Conservation (phyloP, 257 asterid genomes). For the Rhazya stricta region DNA sequence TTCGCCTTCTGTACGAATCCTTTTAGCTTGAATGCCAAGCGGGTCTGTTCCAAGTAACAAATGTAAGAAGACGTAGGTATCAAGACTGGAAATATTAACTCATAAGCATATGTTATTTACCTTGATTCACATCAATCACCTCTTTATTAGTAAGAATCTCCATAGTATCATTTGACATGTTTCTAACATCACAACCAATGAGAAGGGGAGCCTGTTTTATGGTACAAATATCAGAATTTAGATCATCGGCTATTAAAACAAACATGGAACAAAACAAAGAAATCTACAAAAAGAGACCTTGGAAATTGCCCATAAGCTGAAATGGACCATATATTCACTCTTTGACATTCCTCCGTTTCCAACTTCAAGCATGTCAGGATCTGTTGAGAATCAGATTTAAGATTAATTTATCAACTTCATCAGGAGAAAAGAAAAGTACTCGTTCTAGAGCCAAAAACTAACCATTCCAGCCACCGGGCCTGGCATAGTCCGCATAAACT, state of each 20-base stretch:
- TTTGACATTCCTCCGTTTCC: constrained; percentile 96
- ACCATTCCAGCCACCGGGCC: constrained; percentile 99
- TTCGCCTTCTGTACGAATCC: constrained; percentile 76
- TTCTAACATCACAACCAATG: constrained; percentile 84
- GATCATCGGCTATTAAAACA: too few relatives aligned
- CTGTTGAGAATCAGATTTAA: constrained; percentile 25
- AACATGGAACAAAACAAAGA: too few relatives aligned
- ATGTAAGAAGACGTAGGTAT: neutral
- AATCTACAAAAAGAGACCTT: too few relatives aligned
- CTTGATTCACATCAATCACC: constrained; percentile 76
- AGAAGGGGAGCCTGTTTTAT: constrained; percentile 64
- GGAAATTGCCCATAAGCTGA: constrained; percentile 87
- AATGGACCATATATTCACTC: constrained; percentile 70
- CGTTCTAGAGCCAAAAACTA: constrained; percentile 18
- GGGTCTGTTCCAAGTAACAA: constrained; percentile 35
- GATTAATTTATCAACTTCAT: too few relatives aligned
- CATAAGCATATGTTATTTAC: constrained; percentile 21
- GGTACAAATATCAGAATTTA: too few relatives aligned
- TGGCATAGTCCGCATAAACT: constrained; percentile 68
- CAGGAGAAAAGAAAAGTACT: neutral
- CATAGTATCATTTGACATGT: constrained; percentile 38
- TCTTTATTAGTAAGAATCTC: constrained; percentile 61
- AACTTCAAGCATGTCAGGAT: constrained; percentile 94
- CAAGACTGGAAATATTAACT: too few relatives aligned
- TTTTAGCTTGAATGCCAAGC: constrained; percentile 73